Conservation (phyloP, 108 stramenopile genomes). For the Cyclostephanos tholiformis region DNA sequence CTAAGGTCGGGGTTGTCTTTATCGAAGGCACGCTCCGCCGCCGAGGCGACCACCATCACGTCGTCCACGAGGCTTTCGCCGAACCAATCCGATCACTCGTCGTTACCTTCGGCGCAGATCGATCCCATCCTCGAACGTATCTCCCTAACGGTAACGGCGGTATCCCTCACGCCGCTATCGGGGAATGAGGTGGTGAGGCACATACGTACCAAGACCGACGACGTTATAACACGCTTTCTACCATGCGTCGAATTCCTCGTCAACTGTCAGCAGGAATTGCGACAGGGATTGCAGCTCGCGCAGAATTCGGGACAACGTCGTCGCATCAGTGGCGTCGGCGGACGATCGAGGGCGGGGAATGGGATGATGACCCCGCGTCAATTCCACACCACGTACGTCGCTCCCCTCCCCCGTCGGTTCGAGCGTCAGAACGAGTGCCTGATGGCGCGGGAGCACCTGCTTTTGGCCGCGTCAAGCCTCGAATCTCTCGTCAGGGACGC, state of each 20-base stretch:
- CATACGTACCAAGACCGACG: conserved; percentile 57
- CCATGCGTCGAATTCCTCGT: conserved; percentile 91
- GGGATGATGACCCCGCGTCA: conserved; percentile 73
- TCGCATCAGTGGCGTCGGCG: not conserved
- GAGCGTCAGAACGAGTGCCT: conserved; percentile 57
- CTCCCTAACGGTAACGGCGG: conserved; percentile 41
- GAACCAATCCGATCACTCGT: conserved; percentile 37
- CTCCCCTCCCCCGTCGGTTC: conserved; percentile 67
- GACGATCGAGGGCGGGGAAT: conserved; percentile 12
- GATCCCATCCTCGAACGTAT: conserved; percentile 49
- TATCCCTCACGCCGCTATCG: conserved; percentile 69
- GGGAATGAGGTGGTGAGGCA: conserved; percentile 62
- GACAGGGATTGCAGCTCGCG: conserved; percentile 71
- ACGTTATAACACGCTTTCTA: conserved; percentile 74
- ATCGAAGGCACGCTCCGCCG: no score
- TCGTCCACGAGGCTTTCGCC: conserved; percentile 10
- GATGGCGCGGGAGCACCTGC: conserved; percentile 59
- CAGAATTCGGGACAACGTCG: conserved; percentile 21
- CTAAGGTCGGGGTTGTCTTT: not conserved
- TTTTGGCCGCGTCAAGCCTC: conserved; percentile 53
- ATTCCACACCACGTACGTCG: conserved; percentile 66
- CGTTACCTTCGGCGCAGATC: conserved; percentile 37
- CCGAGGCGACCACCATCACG: not conserved
- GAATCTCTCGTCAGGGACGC: conserved; percentile 63
- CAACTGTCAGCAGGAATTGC: conserved; percentile 84